Evolutionary conservation across 1,139 yeast species (phyloP).

Genomic region (Debaryomyces coudertii): DNA sequence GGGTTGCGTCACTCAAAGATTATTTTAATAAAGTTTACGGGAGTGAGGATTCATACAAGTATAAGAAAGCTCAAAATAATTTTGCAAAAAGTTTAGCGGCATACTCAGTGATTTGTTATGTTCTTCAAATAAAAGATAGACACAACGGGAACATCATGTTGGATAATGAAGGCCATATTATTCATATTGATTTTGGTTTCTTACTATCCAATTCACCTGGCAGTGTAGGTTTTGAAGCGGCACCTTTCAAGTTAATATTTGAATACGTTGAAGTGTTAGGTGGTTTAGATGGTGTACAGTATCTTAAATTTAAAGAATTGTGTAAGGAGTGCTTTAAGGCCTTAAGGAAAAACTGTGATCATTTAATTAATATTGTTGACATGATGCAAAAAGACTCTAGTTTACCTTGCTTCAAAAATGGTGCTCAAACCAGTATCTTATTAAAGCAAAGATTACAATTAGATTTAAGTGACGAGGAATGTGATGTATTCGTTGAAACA

Average conservation of each 20-base stretch:
- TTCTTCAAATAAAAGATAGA: conserved; percentile 89
- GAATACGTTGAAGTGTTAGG: conserved; percentile 90
- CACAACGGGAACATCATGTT: conserved; percentile 96
- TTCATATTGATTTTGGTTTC: conserved; percentile 96
- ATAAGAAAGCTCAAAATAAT: conserved; percentile 74
- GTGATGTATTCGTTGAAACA: conserved; percentile 76
- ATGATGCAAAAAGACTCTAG: conserved; percentile 90
- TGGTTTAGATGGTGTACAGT: conserved; percentile 66
- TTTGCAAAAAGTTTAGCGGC: conserved; percentile 87
- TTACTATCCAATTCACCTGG: conserved; percentile 93
- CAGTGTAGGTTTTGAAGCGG: conserved; percentile 94
- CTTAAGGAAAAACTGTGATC: conserved; percentile 70
- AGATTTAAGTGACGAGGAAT: conserved; percentile 71
- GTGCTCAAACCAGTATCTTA: conserved; percentile 78
- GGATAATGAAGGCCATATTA: conserved; percentile 91
- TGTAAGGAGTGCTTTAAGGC: conserved; percentile 75
- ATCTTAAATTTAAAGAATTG: conserved; percentile 57
- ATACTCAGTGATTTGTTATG: conserved; percentile 84
- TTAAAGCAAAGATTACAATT: conserved; percentile 80
- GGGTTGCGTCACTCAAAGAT: conserved; percentile 71
- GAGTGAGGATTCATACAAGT: conserved; percentile 49
- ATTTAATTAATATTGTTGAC: conserved; percentile 78
- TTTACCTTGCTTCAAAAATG: conserved; percentile 89
- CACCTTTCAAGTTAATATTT: conserved; percentile 87
- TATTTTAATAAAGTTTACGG: conserved; percentile 82